Evolutionary conservation across 2,329 filamentous ascomycete genomes (phyloP).

Genomic region (Fusarium cicatricum): DNA sequence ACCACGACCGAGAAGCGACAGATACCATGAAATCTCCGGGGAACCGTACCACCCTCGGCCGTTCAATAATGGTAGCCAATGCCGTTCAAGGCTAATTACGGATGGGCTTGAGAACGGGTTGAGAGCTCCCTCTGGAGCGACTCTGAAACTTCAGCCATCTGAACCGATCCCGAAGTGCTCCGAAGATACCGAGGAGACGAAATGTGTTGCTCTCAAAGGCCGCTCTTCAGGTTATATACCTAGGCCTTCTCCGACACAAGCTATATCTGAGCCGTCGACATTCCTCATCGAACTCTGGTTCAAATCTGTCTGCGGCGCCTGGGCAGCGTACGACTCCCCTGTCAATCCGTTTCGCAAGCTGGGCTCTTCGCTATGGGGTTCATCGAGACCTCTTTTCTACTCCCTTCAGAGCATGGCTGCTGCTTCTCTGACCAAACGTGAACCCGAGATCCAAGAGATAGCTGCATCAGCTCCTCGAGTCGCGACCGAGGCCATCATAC

Average conservation of each 20-base stretch:
- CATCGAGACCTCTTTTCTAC: slow-evolving; percentile 25
- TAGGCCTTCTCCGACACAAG: background rate
- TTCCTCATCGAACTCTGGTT: too few relatives aligned
- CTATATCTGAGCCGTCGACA: slow-evolving; percentile 27
- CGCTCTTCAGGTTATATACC: background rate
- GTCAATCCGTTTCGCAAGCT: too few relatives aligned
- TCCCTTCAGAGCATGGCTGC: slow-evolving; percentile 36
- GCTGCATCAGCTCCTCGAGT: slow-evolving; percentile 21
- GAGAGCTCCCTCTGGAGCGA: background rate
- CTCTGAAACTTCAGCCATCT: slow-evolving; percentile 2
- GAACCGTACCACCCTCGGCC: background rate
- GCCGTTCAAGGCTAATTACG: background rate
- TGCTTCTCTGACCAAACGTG: slow-evolving; percentile 18
- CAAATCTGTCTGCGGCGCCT: too few relatives aligned
- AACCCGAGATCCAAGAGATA: slow-evolving; percentile 27
- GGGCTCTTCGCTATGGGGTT: slow-evolving; percentile 25
- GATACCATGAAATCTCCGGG: too few relatives aligned
- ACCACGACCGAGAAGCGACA: too few relatives aligned
- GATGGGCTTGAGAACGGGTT: background rate
- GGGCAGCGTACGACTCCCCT: too few relatives aligned
- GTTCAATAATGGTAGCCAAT: background rate
- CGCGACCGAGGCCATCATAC: slow-evolving; percentile 31
- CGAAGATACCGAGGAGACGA: slow-evolving; percentile 1
- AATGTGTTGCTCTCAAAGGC: background rate
- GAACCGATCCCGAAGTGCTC: background rate